Conservation (phyloP, 1,284 basidiomycete genomes). For the Tilletia horrida region DNA sequence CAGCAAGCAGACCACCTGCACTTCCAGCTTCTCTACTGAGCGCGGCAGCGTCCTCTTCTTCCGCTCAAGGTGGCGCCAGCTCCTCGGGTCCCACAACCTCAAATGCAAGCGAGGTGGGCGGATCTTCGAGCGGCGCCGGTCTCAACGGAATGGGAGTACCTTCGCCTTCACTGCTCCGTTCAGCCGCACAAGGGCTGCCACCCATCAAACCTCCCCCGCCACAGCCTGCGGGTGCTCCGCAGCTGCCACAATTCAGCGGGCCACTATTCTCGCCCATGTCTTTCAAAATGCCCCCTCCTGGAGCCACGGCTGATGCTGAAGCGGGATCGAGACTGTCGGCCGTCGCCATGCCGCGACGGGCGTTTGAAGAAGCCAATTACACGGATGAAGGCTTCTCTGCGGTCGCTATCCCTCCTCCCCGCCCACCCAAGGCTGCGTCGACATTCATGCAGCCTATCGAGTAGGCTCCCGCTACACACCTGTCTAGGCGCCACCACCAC, state of each 20-base stretch:
- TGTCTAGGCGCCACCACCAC: no score
- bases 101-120: no score
- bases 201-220: no score
- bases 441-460: neutral
- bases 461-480: no score
- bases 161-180: no score
- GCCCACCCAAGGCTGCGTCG: constrained; percentile 4
- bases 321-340: neutral
- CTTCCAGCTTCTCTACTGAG: neutral
- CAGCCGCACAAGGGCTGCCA: no score
- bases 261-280: constrained; percentile 1
- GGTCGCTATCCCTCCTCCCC: neutral
- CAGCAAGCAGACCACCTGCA: neutral
- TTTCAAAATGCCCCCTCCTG: constrained; percentile 3
- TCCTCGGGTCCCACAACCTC: no score
- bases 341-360: constrained; percentile 7
- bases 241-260: neutral
- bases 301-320: neutral
- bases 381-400: neutral
- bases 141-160: no score
- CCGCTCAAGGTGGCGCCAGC: no score
- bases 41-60: neutral
- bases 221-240: neutral
- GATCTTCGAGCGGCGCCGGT: no score
- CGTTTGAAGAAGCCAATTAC: constrained; percentile 12